phyloP scores from a whole-genome alignment of 2,329 filamentous ascomycete species.

The Penicillium glabrum region DNA sequence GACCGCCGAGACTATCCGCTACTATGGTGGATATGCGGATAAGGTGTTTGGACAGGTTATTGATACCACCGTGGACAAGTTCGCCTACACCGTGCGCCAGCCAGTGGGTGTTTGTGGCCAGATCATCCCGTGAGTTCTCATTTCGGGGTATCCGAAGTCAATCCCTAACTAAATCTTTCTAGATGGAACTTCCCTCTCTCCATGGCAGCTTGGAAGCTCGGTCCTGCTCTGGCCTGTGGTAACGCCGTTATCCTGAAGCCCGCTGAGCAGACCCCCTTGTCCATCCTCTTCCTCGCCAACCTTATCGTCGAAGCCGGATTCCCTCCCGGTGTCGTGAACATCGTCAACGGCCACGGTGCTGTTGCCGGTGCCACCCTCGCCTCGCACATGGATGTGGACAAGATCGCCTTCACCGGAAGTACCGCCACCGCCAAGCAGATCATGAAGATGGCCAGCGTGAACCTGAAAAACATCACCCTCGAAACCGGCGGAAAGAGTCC shows the following conservation, averaged over 20 bases:
- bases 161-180: too few species aligned
- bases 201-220: slow-evolving; percentile 60
- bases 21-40: slow-evolving; percentile 78
- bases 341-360: slow-evolving; percentile 33
- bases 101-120: slow-evolving; percentile 76
- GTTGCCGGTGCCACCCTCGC: slow-evolving; percentile 33
- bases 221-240: slow-evolving; percentile 35
- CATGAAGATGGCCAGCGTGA: slow-evolving; percentile 38
- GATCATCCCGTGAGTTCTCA: slow-evolving; percentile 76
- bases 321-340: slow-evolving; percentile 36
- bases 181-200: slow-evolving; percentile 54
- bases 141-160: slow-evolving; percentile 13
- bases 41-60: slow-evolving; percentile 84
- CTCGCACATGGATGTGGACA: slow-evolving; percentile 34
- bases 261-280: slow-evolving; percentile 36
- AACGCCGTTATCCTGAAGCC: slow-evolving; percentile 37
- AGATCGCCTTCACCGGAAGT: slow-evolving; percentile 37
- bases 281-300: slow-evolving; percentile 33
- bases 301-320: slow-evolving; percentile 37
- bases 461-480: slow-evolving; percentile 37
- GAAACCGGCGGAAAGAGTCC: slow-evolving; percentile 65
- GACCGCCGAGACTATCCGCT: slow-evolving; percentile 26
- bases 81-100: slow-evolving; percentile 77
- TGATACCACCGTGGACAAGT: slow-evolving; percentile 69
- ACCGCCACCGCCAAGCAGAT: slow-evolving; percentile 35